phyloP scores from a whole-genome alignment of 106 monocot genomes.

The Acanthochlamys bracteata region DNA sequence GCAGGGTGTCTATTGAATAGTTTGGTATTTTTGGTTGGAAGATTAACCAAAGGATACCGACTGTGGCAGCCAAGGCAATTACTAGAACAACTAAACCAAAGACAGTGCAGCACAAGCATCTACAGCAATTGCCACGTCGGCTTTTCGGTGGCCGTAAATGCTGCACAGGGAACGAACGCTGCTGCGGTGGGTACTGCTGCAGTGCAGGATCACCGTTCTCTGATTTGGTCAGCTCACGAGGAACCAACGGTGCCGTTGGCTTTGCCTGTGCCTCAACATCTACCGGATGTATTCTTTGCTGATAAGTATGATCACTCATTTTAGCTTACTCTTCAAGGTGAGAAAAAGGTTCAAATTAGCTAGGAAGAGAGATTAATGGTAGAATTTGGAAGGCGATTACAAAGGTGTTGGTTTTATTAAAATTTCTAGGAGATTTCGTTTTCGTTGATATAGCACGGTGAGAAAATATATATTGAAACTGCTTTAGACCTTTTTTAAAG shows the following conservation, averaged over 20 bases:
- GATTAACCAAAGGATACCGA: constrained; percentile 63
- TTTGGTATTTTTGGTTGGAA: constrained; percentile 68
- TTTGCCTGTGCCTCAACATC: constrained; percentile 15
- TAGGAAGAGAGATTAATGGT: background rate
- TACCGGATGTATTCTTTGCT: constrained; percentile 16
- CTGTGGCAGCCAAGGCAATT: constrained; percentile 40
- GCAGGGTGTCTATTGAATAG: constrained; percentile 68
- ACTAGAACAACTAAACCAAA: constrained; percentile 38
- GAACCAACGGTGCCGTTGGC: constrained; percentile 15
- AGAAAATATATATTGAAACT: too few species aligned
- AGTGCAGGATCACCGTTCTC: constrained; percentile 2
- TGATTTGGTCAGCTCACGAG: constrained; percentile 4
- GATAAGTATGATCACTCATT: background rate
- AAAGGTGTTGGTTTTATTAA: too few species aligned
- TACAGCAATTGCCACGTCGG: constrained; percentile 27
- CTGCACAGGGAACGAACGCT: constrained; percentile 18
- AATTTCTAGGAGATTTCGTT: too few species aligned
- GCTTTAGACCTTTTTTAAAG: too few species aligned
- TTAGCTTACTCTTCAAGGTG: background rate
- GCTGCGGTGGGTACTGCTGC: constrained; percentile 15
- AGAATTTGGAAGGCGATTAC: too few species aligned
- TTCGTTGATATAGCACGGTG: too few species aligned
- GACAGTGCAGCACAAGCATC: constrained; percentile 68
- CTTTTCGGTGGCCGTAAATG: constrained; percentile 12
- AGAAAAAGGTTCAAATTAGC: background rate